These are phyloP conservation scores for Eimeria zaria DNA, from an alignment of 169 alveolate genomes.

Conservation along the genomic window DNA sequence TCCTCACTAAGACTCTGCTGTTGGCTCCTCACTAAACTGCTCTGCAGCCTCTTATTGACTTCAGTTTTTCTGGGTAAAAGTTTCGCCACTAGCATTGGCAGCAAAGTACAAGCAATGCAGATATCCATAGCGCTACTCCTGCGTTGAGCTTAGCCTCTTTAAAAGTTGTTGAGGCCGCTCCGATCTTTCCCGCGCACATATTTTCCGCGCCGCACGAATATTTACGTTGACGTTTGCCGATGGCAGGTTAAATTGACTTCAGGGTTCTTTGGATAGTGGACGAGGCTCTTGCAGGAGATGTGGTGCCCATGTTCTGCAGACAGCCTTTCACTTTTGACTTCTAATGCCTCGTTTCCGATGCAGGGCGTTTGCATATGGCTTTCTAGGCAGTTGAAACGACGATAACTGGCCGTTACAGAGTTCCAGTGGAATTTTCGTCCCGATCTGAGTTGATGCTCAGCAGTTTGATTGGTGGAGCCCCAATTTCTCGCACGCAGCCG, in stretches of 20 bases:
- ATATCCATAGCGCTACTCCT: not conserved
- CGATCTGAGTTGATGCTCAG: not conserved
- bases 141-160: not conserved
- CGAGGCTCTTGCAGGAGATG: not conserved
- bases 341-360: not conserved
- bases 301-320: not conserved
- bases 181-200: not conserved
- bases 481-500: not conserved
- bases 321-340: not conserved
- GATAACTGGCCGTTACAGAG: not conserved
- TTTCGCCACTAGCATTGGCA: not conserved
- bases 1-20: too few relatives aligned
- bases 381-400: not conserved
- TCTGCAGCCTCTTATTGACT: not conserved
- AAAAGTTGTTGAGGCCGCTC: not conserved
- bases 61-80: not conserved
- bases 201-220: not conserved
- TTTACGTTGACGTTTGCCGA: too few relatives aligned
- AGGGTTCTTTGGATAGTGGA: too few relatives aligned
- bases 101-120: not conserved
- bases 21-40: not conserved
- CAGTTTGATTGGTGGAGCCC: not conserved
- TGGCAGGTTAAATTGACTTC: too few relatives aligned
- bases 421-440: not conserved
- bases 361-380: not conserved